Evolutionary conservation across 1,284 basidiomycete species (phyloP), one percentile per base, ranked within the genome.

Genomic region (Termitomyces sp.): DNA sequence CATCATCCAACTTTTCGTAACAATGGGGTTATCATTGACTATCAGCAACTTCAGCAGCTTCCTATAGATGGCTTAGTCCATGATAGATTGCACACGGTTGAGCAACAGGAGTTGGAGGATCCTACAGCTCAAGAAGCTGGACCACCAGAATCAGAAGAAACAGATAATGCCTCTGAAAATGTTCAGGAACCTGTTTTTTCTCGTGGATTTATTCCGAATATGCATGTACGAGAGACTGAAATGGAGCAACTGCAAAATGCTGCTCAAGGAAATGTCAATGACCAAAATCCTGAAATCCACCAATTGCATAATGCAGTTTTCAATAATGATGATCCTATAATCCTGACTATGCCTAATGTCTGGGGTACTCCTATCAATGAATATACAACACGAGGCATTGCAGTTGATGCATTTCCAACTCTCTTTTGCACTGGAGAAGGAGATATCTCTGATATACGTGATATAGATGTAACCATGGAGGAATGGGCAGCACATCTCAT

Each of bases 391-490:
- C 49, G 16, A 43, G 40, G 26, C 18, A 50, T 50, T 44, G 49
- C 49, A 37, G 37, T 50, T 24, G 49, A 50, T 44, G 49, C 49
- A 30, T 50, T 50, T 50, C 41, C 49, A 13, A 38, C 45, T 13
- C 34, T 46, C 5, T 46, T 38, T 38, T 38, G 19, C n/a, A 47
- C 34, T 39, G 49, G 42, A 13, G 13, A 28, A 44, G 42, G 5
- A 13, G 34, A 50, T 18, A 45, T 45, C n/a, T 43, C 49, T 16
- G 49, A 50, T n/a, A 43, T 37, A 38, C 26, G 21, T 30, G 28
- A 30, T 30, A 10, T 7, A 30, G 7, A 8, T 5, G 21, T 24
- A 24, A 24, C 21, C 2, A 24, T 24, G 21, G 21, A 24, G 21
- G 21, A 24, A 24, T 50, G 40, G 33, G 42, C 49, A 16, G 33